These are phyloP conservation scores for Coniferiporia weirii DNA, from an alignment of 1,284 basidiomycete species.

Conservation along the genomic window DNA sequence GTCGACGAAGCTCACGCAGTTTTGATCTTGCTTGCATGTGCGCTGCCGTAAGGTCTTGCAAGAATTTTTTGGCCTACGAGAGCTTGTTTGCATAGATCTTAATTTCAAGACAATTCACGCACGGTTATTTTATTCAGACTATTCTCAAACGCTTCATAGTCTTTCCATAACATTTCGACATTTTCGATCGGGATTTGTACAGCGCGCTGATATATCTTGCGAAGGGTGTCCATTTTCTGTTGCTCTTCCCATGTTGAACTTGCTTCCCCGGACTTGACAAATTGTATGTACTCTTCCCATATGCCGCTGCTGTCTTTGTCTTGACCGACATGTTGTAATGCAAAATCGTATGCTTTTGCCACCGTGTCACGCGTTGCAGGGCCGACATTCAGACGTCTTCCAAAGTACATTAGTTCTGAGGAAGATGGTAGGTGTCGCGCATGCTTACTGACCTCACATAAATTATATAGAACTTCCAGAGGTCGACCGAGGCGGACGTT, in stretches of 20 bases:
- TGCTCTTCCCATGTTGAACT: constrained; percentile 91
- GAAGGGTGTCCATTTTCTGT: constrained; percentile 90
- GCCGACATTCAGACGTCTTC: constrained; percentile 50
- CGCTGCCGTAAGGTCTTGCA: constrained; percentile 75
- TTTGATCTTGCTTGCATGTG: constrained; percentile 94
- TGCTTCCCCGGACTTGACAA: constrained; percentile 78
- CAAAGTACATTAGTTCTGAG: constrained; percentile 5
- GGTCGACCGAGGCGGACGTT: constrained; percentile 76
- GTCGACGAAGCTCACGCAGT: constrained; percentile 77
- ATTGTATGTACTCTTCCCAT: constrained; percentile 78
- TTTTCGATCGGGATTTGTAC: constrained; percentile 93
- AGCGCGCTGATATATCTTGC: constrained; percentile 90
- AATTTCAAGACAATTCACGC: constrained; percentile 18
- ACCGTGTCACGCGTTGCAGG: constrained; percentile 67
- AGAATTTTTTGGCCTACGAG: constrained; percentile 84
- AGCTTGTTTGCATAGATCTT: constrained; percentile 3
- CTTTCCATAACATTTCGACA: constrained; percentile 91
- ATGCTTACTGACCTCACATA: constrained; percentile 63
- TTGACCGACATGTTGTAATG: constrained; percentile 85
- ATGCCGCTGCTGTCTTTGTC: constrained; percentile 74
- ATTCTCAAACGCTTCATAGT: constrained; percentile 92
- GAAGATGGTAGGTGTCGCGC: not conserved
- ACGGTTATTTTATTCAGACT: constrained; percentile 86
- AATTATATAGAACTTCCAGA: constrained; percentile 83
- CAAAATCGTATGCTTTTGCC: constrained; percentile 91